A percentile compares a stretch with the other conserved stretches of the same genome.
Evolutionary conservation across 257 asterid genomes (phyloP).

Genomic region (Ilex asprella): DNA sequence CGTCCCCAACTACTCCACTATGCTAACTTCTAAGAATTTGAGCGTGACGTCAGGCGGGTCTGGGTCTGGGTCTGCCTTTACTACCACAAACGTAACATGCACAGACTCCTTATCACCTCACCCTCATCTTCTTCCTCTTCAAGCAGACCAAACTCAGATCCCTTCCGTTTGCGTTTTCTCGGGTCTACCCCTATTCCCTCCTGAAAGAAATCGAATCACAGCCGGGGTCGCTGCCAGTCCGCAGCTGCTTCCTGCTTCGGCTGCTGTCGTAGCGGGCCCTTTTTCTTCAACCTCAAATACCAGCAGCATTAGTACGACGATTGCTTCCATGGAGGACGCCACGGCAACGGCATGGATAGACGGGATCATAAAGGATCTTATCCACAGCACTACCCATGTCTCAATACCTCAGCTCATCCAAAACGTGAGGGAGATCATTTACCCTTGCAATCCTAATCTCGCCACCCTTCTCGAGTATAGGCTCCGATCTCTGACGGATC

Average conservation of each 20-base stretch:
- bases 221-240: neutral
- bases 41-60: slow-evolving; percentile 46
- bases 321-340: slow-evolving; percentile 42
- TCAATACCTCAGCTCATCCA: slow-evolving; percentile 84
- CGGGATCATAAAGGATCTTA: slow-evolving; percentile 77
- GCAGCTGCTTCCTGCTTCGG: slow-evolving; percentile 14
- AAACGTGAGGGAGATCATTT: slow-evolving; percentile 81
- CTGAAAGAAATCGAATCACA: slow-evolving; percentile 33
- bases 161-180: slow-evolving; percentile 80
- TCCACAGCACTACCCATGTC: slow-evolving; percentile 59
- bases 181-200: slow-evolving; percentile 89
- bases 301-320: slow-evolving; percentile 2
- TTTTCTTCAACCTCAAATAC: neutral
- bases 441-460: slow-evolving; percentile 89
- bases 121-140: slow-evolving; percentile 13
- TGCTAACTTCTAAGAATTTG: slow-evolving; percentile 32
- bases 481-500: slow-evolving; percentile 57
- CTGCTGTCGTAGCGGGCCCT: neutral
- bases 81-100: slow-evolving; percentile 21
- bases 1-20: slow-evolving; percentile 78
- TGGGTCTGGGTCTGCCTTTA: slow-evolving; percentile 25
- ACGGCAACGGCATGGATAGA: slow-evolving; percentile 76
- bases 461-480: slow-evolving; percentile 69
- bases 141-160: slow-evolving; percentile 10
- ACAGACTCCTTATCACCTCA: slow-evolving; percentile 23